phyloP scores from a whole-genome alignment of 495 filamentous ascomycete species.

The Penicillium goetzii region DNA sequence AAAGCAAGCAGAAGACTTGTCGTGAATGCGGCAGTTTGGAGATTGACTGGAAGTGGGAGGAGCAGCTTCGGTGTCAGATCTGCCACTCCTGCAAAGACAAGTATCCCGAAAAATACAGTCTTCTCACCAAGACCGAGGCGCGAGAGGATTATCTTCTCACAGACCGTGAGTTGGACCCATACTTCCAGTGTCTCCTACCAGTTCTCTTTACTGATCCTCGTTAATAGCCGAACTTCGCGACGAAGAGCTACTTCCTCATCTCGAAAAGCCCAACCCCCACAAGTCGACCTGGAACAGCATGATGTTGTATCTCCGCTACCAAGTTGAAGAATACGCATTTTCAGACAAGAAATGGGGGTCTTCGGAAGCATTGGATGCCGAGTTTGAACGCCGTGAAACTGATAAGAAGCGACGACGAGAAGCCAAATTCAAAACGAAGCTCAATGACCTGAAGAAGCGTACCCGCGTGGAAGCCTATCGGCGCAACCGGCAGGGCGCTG shows the following conservation, averaged over 20 bases:
- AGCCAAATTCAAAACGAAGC: constrained; percentile 84
- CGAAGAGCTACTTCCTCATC: constrained; percentile 79
- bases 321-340: constrained; percentile 92
- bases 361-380: constrained; percentile 79
- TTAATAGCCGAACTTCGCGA: constrained; percentile 80
- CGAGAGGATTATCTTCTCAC: constrained; percentile 94
- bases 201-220: neutral
- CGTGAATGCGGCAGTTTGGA: constrained; percentile 81
- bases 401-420: constrained; percentile 90
- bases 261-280: constrained; percentile 91
- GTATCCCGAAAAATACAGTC: constrained; percentile 84
- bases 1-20: constrained; percentile 70
- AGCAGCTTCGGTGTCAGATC: constrained; percentile 70
- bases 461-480: constrained; percentile 91
- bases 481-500: constrained; percentile 58
- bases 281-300: constrained; percentile 97
- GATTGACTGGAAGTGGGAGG: constrained; percentile 94
- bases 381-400: constrained; percentile 77
- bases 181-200: neutral
- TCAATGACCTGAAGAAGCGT: constrained; percentile 88
- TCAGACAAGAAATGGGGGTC: constrained; percentile 83
- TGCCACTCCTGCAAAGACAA: constrained; percentile 85
- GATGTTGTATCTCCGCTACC: constrained; percentile 93
- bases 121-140: constrained; percentile 95
- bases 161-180: constrained; percentile 65